Evolutionary conservation across 345 rosid genomes (phyloP).

Genomic region (Aquilaria sinensis): DNA sequence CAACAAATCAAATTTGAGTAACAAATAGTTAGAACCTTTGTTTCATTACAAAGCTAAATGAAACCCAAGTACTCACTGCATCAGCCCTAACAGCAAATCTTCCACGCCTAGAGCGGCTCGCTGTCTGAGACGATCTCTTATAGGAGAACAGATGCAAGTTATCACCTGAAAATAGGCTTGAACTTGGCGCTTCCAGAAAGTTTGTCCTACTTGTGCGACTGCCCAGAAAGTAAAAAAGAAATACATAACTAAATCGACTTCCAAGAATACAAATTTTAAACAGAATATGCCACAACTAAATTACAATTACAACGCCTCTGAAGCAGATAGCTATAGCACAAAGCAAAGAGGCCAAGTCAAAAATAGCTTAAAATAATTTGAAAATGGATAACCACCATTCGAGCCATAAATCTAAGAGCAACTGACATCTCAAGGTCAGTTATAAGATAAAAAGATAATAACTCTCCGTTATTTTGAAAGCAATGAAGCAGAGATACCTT

Average conservation of each 20-base stretch:
- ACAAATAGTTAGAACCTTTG: too few species aligned
- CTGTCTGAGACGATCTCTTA: constrained; percentile 33
- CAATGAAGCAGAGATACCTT: too few species aligned
- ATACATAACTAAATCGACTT: constrained; percentile 4
- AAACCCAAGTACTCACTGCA: constrained; percentile 49
- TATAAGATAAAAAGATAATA: too few species aligned
- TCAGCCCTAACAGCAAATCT: constrained; percentile 80
- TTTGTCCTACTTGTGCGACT: constrained; percentile 35
- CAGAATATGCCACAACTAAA: background rate
- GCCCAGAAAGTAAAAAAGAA: constrained; percentile 12
- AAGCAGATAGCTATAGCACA: background rate
- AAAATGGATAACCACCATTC: background rate
- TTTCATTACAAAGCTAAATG: constrained; percentile 5
- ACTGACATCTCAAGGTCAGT: background rate
- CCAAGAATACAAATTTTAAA: background rate
- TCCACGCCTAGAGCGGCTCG: constrained; percentile 45
- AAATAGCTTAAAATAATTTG: background rate
- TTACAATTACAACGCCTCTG: background rate
- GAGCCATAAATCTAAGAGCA: background rate
- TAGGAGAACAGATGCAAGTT: constrained; percentile 51
- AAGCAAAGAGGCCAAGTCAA: background rate
- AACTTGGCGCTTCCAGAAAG: constrained; percentile 50
- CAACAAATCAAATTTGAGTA: background rate
- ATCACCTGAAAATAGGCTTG: constrained; percentile 54
- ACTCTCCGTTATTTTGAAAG: too few species aligned